phyloP scores from a whole-genome alignment of 140 eudicot species.

The Cichorium intybus region DNA sequence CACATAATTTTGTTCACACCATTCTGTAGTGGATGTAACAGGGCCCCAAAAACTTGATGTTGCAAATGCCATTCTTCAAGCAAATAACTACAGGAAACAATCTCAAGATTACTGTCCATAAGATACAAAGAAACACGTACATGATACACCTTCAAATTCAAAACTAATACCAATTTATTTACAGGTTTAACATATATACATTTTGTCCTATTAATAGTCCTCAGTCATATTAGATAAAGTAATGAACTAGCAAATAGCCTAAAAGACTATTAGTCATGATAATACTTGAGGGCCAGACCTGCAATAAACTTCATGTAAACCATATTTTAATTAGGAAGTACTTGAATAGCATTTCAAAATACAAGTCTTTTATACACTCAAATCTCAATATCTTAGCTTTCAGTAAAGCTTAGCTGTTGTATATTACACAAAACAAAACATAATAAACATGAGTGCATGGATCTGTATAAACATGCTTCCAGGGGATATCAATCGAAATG shows the following conservation, averaged over 20 bases:
- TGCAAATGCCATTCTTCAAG: constrained; percentile 50
- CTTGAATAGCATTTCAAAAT: not conserved
- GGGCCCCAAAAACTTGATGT: constrained; percentile 83
- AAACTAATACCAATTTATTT: not conserved
- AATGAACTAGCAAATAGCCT: not conserved
- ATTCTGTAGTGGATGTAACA: constrained; percentile 70
- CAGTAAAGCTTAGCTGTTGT: not conserved
- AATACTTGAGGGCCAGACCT: not conserved
- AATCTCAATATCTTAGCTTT: no score
- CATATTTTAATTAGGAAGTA: not conserved
- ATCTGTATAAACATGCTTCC: not conserved
- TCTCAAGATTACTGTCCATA: constrained; percentile 6
- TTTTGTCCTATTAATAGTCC: not conserved
- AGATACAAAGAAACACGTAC: not conserved
- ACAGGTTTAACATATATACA: not conserved
- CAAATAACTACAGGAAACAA: not conserved
- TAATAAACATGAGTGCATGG: not conserved
- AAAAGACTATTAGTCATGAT: not conserved
- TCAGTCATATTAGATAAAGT: no score
- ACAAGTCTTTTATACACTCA: not conserved
- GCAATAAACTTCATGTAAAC: not conserved
- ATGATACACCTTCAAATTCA: not conserved
- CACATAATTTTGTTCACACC: constrained; percentile 72
- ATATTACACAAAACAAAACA: not conserved
- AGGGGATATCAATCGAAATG: not conserved